A percentile compares a stretch with the other conserved stretches of the same genome.
These are phyloP conservation scores for Backusella psychrophila DNA, from an alignment of 192 early-diverging fungal genomes.

Conservation along the genomic window DNA sequence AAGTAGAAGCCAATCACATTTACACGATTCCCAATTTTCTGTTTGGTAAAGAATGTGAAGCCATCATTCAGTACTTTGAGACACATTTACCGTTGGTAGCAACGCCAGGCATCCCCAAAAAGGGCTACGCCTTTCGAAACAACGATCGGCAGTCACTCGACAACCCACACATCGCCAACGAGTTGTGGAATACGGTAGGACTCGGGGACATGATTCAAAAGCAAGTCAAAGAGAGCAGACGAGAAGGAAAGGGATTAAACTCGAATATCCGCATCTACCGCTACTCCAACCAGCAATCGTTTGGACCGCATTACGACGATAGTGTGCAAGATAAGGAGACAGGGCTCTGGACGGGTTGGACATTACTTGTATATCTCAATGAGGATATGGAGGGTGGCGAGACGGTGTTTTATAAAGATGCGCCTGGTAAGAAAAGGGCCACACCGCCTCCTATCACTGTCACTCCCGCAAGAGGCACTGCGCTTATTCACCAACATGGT, in stretches of 20 bases:
- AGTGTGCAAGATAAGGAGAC: slow-evolving; percentile 32
- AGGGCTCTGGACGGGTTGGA: slow-evolving; percentile 40
- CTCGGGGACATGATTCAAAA: not conserved
- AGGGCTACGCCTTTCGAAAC: slow-evolving; percentile 40
- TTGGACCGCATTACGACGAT: slow-evolving; percentile 45
- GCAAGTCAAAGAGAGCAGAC: not conserved
- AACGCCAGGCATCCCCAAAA: slow-evolving; percentile 25
- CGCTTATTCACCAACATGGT: slow-evolving; percentile 43
- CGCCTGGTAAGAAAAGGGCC: slow-evolving; percentile 16
- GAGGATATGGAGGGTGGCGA: slow-evolving; percentile 39
- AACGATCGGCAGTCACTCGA: slow-evolving; percentile 40
- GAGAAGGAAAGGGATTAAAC: slow-evolving; percentile 30
- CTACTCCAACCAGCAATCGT: slow-evolving; percentile 36
- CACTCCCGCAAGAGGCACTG: slow-evolving; percentile 33
- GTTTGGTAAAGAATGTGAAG: slow-evolving; percentile 35
- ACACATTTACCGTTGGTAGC: slow-evolving; percentile 20
- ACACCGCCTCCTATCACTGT: slow-evolving; percentile 22
- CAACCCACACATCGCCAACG: slow-evolving; percentile 24
- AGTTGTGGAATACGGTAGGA: slow-evolving; percentile 28
- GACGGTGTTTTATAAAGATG: slow-evolving; percentile 42
- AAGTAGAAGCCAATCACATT: slow-evolving; percentile 35
- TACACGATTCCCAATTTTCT: slow-evolving; percentile 36
- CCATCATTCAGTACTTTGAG: slow-evolving; percentile 35
- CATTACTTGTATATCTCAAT: slow-evolving; percentile 43
- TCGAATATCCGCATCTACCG: slow-evolving; percentile 44